Evolutionary conservation across 2,329 filamentous ascomycete genomes (phyloP).

Genomic region (Leptographium galeiforme): DNA sequence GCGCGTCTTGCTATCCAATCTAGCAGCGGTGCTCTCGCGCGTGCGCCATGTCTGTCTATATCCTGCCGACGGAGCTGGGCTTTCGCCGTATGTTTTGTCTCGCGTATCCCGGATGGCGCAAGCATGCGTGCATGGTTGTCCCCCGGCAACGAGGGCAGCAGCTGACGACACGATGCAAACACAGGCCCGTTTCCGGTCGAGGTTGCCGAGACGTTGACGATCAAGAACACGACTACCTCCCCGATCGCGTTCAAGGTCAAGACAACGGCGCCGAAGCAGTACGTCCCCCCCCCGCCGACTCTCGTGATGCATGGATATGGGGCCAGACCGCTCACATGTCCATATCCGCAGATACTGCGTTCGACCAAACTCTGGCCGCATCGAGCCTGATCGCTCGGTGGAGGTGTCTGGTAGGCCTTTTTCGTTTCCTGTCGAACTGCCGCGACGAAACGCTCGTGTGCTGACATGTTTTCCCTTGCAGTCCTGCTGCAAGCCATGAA

Average conservation of each 20-base stretch:
- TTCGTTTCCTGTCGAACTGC: not conserved
- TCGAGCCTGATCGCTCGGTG: slow-evolving; percentile 79
- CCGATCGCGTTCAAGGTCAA: slow-evolving; percentile 78
- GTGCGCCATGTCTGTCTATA: slow-evolving; percentile 81
- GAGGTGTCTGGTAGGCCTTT: slow-evolving; percentile 72
- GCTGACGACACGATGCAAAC: not conserved
- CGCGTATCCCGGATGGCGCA: not conserved
- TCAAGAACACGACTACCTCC: slow-evolving; percentile 48
- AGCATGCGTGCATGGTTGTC: not conserved
- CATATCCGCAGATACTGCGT: slow-evolving; percentile 70
- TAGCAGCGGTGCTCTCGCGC: not conserved
- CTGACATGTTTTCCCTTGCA: slow-evolving; percentile 21
- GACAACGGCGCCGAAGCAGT: slow-evolving; percentile 98
- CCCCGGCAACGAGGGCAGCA: not conserved
- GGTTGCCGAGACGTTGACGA: slow-evolving; percentile 49
- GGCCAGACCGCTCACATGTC: slow-evolving; percentile 9
- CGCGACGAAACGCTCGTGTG: not conserved
- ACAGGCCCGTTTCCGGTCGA: slow-evolving; percentile 54
- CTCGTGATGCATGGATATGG: too few species aligned
- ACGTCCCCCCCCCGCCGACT: slow-evolving; percentile 26
- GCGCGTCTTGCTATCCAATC: not conserved
- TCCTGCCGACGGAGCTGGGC: slow-evolving; percentile 80
- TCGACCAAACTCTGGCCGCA: slow-evolving; percentile 88
- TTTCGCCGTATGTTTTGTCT: slow-evolving; percentile 68
- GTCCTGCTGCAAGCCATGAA: slow-evolving; percentile 98